phyloP scores from a whole-genome alignment of 768 basidiomycete genomes.

The Trametes cingulata region DNA sequence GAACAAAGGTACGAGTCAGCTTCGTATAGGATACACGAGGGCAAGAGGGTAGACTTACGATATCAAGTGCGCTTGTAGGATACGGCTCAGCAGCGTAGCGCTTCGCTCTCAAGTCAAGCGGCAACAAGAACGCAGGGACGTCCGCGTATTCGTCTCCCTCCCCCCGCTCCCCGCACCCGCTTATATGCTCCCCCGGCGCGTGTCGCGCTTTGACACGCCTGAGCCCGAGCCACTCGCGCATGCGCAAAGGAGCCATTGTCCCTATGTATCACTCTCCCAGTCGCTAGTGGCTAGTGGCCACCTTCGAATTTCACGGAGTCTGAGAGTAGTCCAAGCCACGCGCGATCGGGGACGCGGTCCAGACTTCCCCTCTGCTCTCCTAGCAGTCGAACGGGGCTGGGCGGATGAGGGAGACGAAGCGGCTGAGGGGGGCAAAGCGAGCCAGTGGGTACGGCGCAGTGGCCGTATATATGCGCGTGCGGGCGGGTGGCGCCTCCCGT shows the following conservation, averaged over 20 bases:
- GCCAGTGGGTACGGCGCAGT: not conserved
- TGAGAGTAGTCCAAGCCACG: not conserved
- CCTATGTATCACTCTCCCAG: not conserved
- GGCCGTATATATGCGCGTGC: slow-evolving; percentile 11
- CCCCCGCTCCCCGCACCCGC: not conserved
- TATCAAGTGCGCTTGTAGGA: not conserved
- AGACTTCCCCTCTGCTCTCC: not conserved
- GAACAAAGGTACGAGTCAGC: too few relatives aligned
- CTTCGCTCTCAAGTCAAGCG: slow-evolving; percentile 14
- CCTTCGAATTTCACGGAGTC: too few relatives aligned
- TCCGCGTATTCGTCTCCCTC: slow-evolving; percentile 7
- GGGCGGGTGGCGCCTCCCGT: not conserved
- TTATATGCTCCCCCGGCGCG: slow-evolving; percentile 5
- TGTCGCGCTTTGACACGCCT: not conserved
- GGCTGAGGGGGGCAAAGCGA: slow-evolving; percentile 3
- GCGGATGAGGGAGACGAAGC: slow-evolving; percentile 2
- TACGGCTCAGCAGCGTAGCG: not conserved
- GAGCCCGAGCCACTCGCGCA: slow-evolving; percentile 8
- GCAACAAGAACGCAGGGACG: slow-evolving; percentile 19
- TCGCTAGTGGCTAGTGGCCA: not conserved
- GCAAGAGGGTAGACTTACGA: not conserved
- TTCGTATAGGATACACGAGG: too few relatives aligned
- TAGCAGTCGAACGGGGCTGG: not conserved
- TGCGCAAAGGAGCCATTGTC: slow-evolving; percentile 13
- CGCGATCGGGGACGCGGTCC: not conserved